These are phyloP conservation scores for Pythium rhizo-oryzae DNA, from an alignment of 352 stramenopile genomes.

Conservation along the genomic window DNA sequence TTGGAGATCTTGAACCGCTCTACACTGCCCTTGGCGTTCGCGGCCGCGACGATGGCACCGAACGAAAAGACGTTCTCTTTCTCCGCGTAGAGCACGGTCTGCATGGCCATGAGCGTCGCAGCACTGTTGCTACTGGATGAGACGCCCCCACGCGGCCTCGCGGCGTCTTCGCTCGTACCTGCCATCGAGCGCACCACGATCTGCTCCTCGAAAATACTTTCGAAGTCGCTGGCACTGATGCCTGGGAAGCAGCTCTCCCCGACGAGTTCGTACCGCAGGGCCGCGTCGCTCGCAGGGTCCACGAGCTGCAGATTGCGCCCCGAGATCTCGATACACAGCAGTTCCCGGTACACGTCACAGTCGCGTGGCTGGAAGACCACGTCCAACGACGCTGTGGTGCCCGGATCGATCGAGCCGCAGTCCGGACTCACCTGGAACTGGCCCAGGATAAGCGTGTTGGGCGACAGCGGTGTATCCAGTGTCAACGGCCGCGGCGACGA, in stretches of 20 bases:
- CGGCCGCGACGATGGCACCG: constrained; percentile 72
- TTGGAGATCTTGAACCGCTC: constrained; percentile 96
- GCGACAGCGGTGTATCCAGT: constrained; percentile 44
- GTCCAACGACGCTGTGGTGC: constrained; percentile 66
- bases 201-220: constrained; percentile 96
- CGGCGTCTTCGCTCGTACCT: neutral
- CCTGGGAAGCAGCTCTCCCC: constrained; percentile 94
- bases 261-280: constrained; percentile 84
- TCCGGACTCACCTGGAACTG: constrained; percentile 85
- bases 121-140: constrained; percentile 19
- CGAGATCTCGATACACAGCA: constrained; percentile 73
- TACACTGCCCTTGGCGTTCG: constrained; percentile 72
- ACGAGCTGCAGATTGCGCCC: constrained; percentile 52
- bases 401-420: constrained; percentile 84
- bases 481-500: constrained; percentile 18
- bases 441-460: constrained; percentile 50
- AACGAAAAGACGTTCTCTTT: constrained; percentile 90
- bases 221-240: constrained; percentile 86
- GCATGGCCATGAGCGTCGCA: constrained; percentile 33
- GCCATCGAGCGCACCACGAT: constrained; percentile 86
- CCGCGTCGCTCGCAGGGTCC: constrained; percentile 42
- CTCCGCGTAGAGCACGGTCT: constrained; percentile 82
- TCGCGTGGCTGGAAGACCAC: constrained; percentile 86
- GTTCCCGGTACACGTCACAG: constrained; percentile 70
- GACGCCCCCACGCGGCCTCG: neutral